Evolutionary conservation across 2,329 filamentous ascomycete species (phyloP).

Genomic region (Beauveria bassiana): DNA sequence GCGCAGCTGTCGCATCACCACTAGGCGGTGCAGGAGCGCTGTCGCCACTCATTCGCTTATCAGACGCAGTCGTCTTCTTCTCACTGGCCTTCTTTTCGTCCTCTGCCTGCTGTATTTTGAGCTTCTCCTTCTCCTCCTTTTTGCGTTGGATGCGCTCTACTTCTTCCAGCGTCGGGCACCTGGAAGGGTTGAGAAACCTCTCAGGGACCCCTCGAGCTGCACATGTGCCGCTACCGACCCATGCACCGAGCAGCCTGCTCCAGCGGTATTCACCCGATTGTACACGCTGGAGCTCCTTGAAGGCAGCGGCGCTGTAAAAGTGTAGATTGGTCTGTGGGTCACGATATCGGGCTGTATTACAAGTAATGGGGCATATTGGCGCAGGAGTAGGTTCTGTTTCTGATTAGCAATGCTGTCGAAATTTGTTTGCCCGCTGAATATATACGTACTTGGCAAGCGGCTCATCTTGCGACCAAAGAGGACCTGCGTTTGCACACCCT

Average conservation of each 20-base stretch:
- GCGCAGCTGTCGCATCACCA: not conserved
- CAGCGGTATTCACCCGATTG: slow-evolving; percentile 68
- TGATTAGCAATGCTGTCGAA: not conserved
- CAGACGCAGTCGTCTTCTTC: not conserved
- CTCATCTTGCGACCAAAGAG: slow-evolving; percentile 53
- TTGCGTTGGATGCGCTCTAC: slow-evolving; percentile 18
- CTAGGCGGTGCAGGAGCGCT: not conserved
- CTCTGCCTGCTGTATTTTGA: slow-evolving; percentile 9
- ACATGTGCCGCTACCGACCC: slow-evolving; percentile 60
- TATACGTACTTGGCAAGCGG: slow-evolving; percentile 44
- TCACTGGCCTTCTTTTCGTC: slow-evolving; percentile 15
- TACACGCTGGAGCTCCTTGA: slow-evolving; percentile 71
- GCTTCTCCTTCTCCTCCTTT: slow-evolving; percentile 16
- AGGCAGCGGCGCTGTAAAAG: slow-evolving; percentile 73
- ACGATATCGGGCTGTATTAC: slow-evolving; percentile 69
- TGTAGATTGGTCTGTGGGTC: slow-evolving; percentile 79
- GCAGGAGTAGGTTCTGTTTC: slow-evolving; percentile 40
- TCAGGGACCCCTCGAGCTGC: slow-evolving; percentile 73
- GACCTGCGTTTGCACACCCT: slow-evolving; percentile 49
- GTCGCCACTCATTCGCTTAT: not conserved
- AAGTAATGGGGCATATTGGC: slow-evolving; percentile 73
- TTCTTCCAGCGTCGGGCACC: slow-evolving; percentile 13
- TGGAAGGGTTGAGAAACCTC: slow-evolving; percentile 51
- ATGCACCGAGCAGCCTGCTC: slow-evolving; percentile 74
- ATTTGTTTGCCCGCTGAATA: not conserved